Evolutionary conservation across 176 grass and related monocot genomes (phyloP), one percentile per base, ranked within the genome.

Genomic region (barley (Hordeum vulgare)): DNA sequence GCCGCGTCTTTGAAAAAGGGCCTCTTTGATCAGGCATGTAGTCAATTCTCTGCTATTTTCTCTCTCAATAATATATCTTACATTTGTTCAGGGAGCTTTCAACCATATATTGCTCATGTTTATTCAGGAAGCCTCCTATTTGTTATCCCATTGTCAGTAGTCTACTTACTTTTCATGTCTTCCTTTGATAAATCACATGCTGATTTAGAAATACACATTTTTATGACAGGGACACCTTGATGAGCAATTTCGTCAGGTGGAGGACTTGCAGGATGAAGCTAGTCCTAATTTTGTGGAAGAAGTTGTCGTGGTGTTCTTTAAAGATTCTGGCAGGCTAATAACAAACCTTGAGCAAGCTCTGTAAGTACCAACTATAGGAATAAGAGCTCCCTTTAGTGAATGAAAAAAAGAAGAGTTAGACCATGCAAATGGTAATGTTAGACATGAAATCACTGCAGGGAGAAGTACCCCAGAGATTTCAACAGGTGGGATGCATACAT

Each of bases 261-360:
- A 99, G 81, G 96, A 99, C 60, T 90, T 96, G 80, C 93, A 99
- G 74, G 96, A 99, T 82, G 96, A 99, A 80, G 80, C 76, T 85
- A 99, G 91, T 77, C 96, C 93, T 83, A 96, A 99, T 84, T 99
- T 99, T 84, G 80, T 91, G 1, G 91, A 99, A 87, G 96, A 99
- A 93, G 96, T 99, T 17, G 91, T 84, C 24, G 86, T 90, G 69
- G 87, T 93, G 89, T 99, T 96, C 77, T 90, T 96, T 44, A 96
- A 89, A 81, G 93, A 99, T 83, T 99, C 96, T 7, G 68, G 89
- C 56, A 89, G 91, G 67, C 81, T 94, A 77, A 86, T 96, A 82
- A 60, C 91, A 77, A 99, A 99, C 85, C 88, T 96, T 67, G 96
- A 92, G 76, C 97, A 92, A 83, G 81, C 93, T 57, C 87, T 99